Percentiles rank a stretch among this genome's conserved stretches.
Evolutionary conservation across 73 alveolate species (phyloP).

Genomic region (Tetrahymena elliotti): DNA sequence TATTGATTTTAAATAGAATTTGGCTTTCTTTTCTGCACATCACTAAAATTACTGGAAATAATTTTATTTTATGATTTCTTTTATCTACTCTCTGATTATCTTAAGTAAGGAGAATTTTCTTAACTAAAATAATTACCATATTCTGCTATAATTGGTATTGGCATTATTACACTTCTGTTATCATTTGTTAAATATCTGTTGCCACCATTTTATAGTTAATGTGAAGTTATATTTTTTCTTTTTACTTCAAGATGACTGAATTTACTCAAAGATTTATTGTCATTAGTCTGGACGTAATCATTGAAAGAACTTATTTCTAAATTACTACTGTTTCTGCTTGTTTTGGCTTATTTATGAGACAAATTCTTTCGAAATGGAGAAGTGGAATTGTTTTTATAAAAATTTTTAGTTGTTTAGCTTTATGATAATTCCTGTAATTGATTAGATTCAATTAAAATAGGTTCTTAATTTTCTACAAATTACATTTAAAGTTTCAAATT

Average conservation of each 20-base stretch:
- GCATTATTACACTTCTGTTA: not conserved
- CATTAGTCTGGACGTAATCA: not conserved
- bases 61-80: not conserved
- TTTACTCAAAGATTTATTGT: not conserved
- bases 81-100: not conserved
- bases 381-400: not conserved
- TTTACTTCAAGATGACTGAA: not conserved
- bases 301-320: not conserved
- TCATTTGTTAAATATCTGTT: not conserved
- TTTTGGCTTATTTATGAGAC: not conserved
- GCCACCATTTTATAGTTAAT: no score
- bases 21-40: not conserved
- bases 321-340: not conserved
- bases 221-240: no score
- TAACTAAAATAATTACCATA: not conserved
- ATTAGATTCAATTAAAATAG: not conserved
- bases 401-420: not conserved
- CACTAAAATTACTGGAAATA: not conserved
- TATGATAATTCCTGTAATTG: not conserved
- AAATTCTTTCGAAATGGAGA: not conserved
- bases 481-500: not conserved
- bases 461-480: not conserved
- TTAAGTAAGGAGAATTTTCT: not conserved
- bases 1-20: not conserved
- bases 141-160: not conserved